Conservation (phyloP, 257 asterid species). For the Solanum bulbocastanum region DNA sequence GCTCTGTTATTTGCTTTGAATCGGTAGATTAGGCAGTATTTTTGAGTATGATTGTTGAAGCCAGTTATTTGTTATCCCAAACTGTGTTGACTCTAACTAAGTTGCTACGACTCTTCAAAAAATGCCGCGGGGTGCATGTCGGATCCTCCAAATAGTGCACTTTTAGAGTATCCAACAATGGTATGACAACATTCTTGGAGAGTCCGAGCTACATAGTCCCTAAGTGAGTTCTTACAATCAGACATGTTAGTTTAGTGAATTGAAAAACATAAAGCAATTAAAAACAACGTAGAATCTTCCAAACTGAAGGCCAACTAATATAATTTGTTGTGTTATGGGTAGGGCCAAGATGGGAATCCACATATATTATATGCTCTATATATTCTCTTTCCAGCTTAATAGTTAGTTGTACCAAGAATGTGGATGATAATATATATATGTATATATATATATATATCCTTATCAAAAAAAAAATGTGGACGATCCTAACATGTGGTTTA, state of each 20-base stretch:
- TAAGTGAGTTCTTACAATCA: neutral
- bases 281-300: neutral
- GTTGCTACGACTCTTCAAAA: neutral
- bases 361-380: neutral
- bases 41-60: neutral
- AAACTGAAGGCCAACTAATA: neutral
- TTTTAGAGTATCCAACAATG: neutral
- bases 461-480: neutral
- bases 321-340: neutral
- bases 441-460: too few relatives aligned
- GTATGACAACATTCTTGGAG: neutral
- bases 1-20: neutral
- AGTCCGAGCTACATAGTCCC: neutral
- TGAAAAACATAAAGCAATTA: neutral
- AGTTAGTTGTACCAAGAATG: constrained; percentile 9
- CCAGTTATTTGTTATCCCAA: neutral
- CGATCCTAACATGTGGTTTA: constrained; percentile 18
- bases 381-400: constrained; percentile 21
- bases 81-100: neutral
- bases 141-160: neutral
- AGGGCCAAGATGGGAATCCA: constrained; percentile 21
- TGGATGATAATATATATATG: neutral
- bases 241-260: neutral
- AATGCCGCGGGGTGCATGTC: neutral
- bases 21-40: neutral